Evolutionary conservation across 345 rosid species (phyloP).

Genomic region (Eucalyptus victrix): DNA sequence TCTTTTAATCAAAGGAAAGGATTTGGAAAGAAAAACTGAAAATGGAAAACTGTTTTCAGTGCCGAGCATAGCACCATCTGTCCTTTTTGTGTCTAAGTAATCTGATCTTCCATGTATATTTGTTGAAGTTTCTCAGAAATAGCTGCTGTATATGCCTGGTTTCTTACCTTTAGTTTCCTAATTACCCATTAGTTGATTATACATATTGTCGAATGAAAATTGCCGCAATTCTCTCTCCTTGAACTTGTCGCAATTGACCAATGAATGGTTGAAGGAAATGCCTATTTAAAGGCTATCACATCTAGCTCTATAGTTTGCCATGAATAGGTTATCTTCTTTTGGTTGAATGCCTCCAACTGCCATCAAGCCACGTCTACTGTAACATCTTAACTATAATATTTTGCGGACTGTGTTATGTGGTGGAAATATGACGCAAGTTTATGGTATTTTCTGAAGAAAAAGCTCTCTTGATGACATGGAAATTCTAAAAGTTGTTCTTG

Average conservation of each 20-base stretch:
- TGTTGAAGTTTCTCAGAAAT: not conserved
- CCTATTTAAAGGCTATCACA: not conserved
- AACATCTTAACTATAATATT: not conserved
- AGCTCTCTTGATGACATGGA: not conserved
- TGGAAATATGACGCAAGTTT: not conserved
- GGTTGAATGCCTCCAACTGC: not conserved
- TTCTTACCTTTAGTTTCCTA: not conserved
- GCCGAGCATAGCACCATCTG: not conserved
- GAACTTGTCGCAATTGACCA: not conserved
- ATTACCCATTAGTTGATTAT: not conserved
- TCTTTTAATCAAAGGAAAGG: not conserved
- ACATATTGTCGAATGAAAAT: not conserved
- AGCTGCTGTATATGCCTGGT: not conserved
- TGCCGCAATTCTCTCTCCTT: not conserved
- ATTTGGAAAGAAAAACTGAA: not conserved
- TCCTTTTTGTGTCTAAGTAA: not conserved
- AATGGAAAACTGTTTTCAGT: not conserved
- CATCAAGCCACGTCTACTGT: not conserved
- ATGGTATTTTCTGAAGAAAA: not conserved
- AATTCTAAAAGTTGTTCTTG: not conserved
- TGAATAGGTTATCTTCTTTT: not conserved
- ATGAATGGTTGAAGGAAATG: not conserved
- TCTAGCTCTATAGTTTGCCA: not conserved
- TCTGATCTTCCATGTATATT: not conserved
- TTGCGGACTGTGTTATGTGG: not conserved